phyloP scores from a whole-genome alignment of 495 filamentous ascomycete genomes.

The Aspergillus ellipticus region DNA sequence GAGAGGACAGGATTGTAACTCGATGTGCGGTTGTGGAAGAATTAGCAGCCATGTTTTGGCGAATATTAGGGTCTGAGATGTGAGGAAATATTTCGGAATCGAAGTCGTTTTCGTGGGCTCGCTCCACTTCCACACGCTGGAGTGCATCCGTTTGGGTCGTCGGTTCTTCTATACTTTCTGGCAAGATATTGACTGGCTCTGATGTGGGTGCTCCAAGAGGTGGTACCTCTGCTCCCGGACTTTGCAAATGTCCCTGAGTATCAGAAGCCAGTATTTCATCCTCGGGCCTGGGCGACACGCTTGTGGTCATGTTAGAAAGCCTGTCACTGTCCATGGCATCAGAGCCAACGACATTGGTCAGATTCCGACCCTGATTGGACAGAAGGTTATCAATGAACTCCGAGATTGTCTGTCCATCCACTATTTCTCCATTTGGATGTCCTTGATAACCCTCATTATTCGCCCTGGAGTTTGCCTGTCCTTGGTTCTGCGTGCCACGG shows the following conservation, averaged over 20 bases:
- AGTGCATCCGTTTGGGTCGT: slow-evolving; percentile 19
- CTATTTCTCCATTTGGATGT: slow-evolving; percentile 10
- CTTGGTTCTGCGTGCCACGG: slow-evolving; percentile 23
- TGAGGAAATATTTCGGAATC: slow-evolving; percentile 15
- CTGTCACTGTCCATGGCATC: slow-evolving; percentile 22
- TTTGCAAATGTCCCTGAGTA: slow-evolving; percentile 11
- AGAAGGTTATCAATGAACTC: slow-evolving; percentile 38
- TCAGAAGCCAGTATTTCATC: slow-evolving; percentile 12
- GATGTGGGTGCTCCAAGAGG: slow-evolving; percentile 9
- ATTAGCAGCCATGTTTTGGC: slow-evolving; percentile 6
- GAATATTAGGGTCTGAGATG: slow-evolving; percentile 18
- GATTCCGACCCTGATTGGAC: slow-evolving; percentile 26
- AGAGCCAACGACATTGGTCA: slow-evolving; percentile 14
- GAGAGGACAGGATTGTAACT: slow-evolving; percentile 49
- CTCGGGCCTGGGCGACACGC: slow-evolving; percentile 14
- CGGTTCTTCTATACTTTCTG: slow-evolving; percentile 38
- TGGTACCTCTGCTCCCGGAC: background rate
- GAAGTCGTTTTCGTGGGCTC: slow-evolving; percentile 8
- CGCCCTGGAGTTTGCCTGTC: slow-evolving; percentile 15
- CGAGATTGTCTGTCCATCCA: slow-evolving; percentile 32
- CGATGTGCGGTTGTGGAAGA: slow-evolving; percentile 28
- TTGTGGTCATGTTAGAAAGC: slow-evolving; percentile 21
- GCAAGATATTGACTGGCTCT: slow-evolving; percentile 25
- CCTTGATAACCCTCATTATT: slow-evolving; percentile 14
- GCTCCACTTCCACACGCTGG: slow-evolving; percentile 9